phyloP scores from a whole-genome alignment of 169 alveolate species.

The Perkinsus marinus region DNA sequence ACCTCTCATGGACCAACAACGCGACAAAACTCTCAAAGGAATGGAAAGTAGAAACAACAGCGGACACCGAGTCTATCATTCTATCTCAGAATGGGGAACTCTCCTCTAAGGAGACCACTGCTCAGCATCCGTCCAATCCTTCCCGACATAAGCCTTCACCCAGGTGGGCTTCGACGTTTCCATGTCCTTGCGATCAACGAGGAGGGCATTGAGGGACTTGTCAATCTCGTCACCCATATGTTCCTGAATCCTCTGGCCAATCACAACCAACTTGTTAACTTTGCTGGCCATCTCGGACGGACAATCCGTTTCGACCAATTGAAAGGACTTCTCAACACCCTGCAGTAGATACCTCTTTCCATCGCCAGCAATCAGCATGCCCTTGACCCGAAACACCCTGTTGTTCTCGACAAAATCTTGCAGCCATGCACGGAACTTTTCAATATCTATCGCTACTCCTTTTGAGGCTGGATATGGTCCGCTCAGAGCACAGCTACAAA shows the following conservation, averaged over 20 bases:
- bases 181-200: neutral
- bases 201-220: neutral
- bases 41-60: neutral
- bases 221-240: neutral
- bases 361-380: neutral
- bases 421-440: neutral
- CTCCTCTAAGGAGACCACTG: neutral
- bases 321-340: neutral
- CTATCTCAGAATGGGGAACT: neutral
- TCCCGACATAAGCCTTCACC: neutral
- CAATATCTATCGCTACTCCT: neutral
- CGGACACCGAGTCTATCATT: neutral
- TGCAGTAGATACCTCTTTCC: neutral
- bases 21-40: neutral
- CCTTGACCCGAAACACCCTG: neutral
- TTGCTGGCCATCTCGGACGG: neutral
- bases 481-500: neutral
- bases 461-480: neutral
- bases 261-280: neutral
- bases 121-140: neutral
- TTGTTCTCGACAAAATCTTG: neutral
- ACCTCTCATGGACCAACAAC: no score
- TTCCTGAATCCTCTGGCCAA: neutral
- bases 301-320: neutral
- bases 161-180: neutral